Percentiles rank a stretch among this genome's conserved stretches.
Evolutionary conservation across 495 filamentous ascomycete genomes (phyloP).

Genomic region (Talaromyces adpressus): DNA sequence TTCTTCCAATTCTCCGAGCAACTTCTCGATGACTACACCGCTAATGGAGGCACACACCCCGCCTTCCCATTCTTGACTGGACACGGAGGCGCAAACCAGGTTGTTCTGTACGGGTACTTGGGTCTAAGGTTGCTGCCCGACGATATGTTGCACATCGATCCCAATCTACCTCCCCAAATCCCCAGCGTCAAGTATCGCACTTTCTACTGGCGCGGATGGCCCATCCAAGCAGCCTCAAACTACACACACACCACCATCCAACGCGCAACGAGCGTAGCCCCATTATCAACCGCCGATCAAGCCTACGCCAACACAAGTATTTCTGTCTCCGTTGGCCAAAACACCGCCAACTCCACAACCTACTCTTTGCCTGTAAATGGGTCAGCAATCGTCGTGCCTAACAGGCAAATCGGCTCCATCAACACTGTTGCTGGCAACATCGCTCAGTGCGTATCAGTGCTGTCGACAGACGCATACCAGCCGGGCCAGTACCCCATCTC

Average conservation of each 20-base stretch:
- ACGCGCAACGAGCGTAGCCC: conserved; percentile 27
- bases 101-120: conserved; percentile 54
- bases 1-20: conserved; percentile 61
- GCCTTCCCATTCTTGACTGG: conserved; percentile 64
- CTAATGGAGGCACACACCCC: conserved; percentile 61
- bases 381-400: conserved; percentile 45
- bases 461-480: conserved; percentile 40
- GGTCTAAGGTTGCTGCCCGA: conserved; percentile 50
- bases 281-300: conserved; percentile 34
- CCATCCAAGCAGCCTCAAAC: conserved; percentile 56
- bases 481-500: conserved; percentile 68
- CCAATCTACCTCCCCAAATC: conserved; percentile 55
- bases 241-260: conserved; percentile 57
- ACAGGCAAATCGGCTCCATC: conserved; percentile 41
- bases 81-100: conserved; percentile 56
- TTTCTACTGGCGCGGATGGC: conserved; percentile 65
- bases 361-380: conserved; percentile 45
- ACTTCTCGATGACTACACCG: conserved; percentile 53
- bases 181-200: conserved; percentile 54
- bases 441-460: conserved; percentile 56
- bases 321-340: conserved; percentile 41
- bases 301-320: conserved; percentile 44
- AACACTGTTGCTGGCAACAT: conserved; percentile 54
- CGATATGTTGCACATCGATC: conserved; percentile 47
- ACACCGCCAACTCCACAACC: conserved; percentile 21